Conservation (phyloP, 1,139 yeast species). For the Debaryomyces nepalensis region DNA sequence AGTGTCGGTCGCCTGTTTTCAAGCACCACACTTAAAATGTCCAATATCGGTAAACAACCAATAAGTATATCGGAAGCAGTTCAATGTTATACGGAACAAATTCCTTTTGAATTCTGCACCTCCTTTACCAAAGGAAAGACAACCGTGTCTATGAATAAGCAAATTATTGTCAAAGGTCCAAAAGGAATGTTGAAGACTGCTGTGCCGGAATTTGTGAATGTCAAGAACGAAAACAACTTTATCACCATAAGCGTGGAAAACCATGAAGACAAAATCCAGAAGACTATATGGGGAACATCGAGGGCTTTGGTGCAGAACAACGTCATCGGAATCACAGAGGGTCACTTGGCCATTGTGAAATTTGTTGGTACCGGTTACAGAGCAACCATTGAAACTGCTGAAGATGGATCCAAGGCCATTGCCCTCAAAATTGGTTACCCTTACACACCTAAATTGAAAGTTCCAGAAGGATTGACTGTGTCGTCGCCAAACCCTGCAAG, state of each 20-base stretch:
- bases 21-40: constrained; percentile 30
- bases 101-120: constrained; percentile 52
- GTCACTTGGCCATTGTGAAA: constrained; percentile 84
- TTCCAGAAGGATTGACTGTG: constrained; percentile 80
- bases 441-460: constrained; percentile 70
- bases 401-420: constrained; percentile 61
- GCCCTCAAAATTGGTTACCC: constrained; percentile 77
- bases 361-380: constrained; percentile 98
- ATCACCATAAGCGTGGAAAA: constrained; percentile 62
- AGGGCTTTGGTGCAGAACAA: constrained; percentile 79
- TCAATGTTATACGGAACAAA: constrained; percentile 37
- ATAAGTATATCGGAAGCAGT: constrained; percentile 39
- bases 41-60: constrained; percentile 50
- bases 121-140: constrained; percentile 72
- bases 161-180: constrained; percentile 78
- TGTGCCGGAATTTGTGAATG: constrained; percentile 72
- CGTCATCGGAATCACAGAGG: constrained; percentile 87
- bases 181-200: constrained; percentile 67
- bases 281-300: constrained; percentile 94
- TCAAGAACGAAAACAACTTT: constrained; percentile 39
- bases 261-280: constrained; percentile 66
- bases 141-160: constrained; percentile 60
- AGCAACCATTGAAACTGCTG: constrained; percentile 65
- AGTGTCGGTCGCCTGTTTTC: constrained; percentile 25
- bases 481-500: constrained; percentile 87